Percentiles rank a stretch among this genome's conserved stretches.
Conservation (phyloP, 1,139 yeast species). For the Yamadazyma atlantica region DNA sequence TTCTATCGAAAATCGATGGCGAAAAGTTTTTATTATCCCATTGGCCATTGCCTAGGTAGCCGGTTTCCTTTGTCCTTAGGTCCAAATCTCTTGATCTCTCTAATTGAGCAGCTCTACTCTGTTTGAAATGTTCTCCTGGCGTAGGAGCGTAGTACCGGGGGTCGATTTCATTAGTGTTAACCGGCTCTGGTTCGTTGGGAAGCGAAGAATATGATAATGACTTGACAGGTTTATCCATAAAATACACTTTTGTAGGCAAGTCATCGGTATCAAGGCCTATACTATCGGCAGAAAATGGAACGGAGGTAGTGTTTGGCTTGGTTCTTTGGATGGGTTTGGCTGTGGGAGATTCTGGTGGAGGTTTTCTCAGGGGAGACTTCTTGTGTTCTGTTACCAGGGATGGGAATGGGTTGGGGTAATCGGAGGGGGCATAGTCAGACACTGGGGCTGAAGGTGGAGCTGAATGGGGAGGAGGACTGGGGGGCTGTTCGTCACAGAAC, state of each 20-base stretch:
- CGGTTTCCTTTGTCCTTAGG: constrained; percentile 26
- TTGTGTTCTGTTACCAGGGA: neutral
- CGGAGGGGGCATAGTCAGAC: no score
- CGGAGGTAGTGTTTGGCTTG: constrained; percentile 23
- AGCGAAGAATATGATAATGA: constrained; percentile 26
- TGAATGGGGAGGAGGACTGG: constrained; percentile 17
- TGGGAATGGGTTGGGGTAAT: constrained; percentile 2
- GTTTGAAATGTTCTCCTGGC: constrained; percentile 39
- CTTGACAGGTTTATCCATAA: constrained; percentile 35
- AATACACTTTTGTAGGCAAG: constrained; percentile 37
- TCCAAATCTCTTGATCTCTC: constrained; percentile 25
- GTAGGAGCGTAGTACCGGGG: constrained; percentile 49
- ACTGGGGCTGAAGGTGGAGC: no score
- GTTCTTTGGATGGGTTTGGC: no score
- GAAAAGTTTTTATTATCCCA: constrained; percentile 37
- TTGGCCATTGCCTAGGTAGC: constrained; percentile 41
- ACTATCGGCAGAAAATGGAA: constrained; percentile 48
- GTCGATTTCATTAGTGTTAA: constrained; percentile 39
- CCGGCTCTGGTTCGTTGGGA: constrained; percentile 17
- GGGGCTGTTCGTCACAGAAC: no score
- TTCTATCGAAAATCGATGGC: constrained; percentile 40
- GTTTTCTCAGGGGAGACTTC: constrained; percentile 19
- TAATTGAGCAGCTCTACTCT: constrained; percentile 3
- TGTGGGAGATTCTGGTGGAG: constrained; percentile 19
- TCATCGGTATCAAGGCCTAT: constrained; percentile 34